phyloP scores from a whole-genome alignment of 2,329 filamentous ascomycete species.

The Aspergillus calidoustus region DNA sequence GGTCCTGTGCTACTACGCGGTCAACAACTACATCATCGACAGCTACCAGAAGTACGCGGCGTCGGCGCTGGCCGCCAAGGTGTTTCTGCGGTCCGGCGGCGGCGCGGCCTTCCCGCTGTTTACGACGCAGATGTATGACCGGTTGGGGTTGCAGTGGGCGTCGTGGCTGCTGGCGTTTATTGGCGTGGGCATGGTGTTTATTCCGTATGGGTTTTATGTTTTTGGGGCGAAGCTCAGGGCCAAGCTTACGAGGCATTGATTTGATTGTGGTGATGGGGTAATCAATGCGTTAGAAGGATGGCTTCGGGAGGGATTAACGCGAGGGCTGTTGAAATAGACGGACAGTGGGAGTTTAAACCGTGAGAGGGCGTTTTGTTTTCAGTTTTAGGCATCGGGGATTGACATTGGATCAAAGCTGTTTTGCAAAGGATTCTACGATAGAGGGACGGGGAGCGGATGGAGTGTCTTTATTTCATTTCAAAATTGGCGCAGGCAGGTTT shows the following conservation, averaged over 20 bases:
- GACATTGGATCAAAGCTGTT: too few species aligned
- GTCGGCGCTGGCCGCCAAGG: not conserved
- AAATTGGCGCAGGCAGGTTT: too few species aligned
- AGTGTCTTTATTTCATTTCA: too few species aligned
- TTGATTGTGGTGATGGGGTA: too few species aligned
- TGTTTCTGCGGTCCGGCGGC: not conserved
- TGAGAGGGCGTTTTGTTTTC: too few species aligned
- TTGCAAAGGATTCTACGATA: too few species aligned
- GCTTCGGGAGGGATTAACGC: too few species aligned
- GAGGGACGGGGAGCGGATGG: too few species aligned
- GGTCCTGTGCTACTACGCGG: constrained; percentile 77
- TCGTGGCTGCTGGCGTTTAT: not conserved
- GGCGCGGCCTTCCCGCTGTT: constrained; percentile 2
- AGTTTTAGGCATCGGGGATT: too few species aligned
- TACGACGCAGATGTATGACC: not conserved
- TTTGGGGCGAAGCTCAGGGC: not conserved
- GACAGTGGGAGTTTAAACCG: too few species aligned
- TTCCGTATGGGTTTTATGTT: not conserved
- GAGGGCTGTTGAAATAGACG: too few species aligned
- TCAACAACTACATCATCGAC: constrained; percentile 64
- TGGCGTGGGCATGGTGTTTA: not conserved
- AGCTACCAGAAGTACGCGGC: constrained; percentile 3
- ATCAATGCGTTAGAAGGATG: too few species aligned
- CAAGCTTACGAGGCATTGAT: not conserved
- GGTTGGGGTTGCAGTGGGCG: not conserved